Base-by-base conservation (phyloP, 352 stramenopile species). In the Phytophthora pluvialis region DNA sequence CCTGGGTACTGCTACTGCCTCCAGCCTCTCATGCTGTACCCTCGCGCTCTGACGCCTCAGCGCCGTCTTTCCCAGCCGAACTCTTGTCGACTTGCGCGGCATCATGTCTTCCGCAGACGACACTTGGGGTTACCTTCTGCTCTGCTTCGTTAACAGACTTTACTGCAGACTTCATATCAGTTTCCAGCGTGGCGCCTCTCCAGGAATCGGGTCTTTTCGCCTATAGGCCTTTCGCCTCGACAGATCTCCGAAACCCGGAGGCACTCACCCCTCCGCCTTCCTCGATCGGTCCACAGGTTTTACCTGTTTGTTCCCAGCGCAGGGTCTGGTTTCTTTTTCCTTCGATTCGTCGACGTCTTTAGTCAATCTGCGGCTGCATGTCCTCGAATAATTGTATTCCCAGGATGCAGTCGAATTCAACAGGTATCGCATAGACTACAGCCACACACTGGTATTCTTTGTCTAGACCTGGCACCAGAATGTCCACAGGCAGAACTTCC, bases 151-250 rank as follows among this genome's bases (percentile, higher is more conserved):
- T n/a, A n/a, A n/a, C n/a, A n/a, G n/a, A n/a, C n/a, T n/a, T n/a
- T n/a, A n/a, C n/a, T n/a, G 11, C 7, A 5, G 36, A 39, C 44
- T 10, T 50, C 44, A 64, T 33, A 64, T 56, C 44, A 33, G 35
- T 64, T 64, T 64, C 44, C 55, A 64, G 55, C 44, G 44, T 43
- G 55, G 55, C 44, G 12, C 44, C 44, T 56, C 39, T 0, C 7
- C 39, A 28, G 55, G 55, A 47, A 64, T 56, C 36, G 25, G 36
- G 56, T 64, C 46, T 56, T 55, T 64, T 64, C 45, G 55, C 35
- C 25, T 25, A 49, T 12, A 64, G 44, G 45, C 26, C 56, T 57
- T 64, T 64, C 56, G 45, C 46, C 18, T 18, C 46, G 46, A 38
- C n/a, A 63, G 18, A 48, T 32, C 18, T 60, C 40, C 29, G 40